Conservation (phyloP, 768 basidiomycete species). For the Trichaptum fuscoviolaceum region DNA sequence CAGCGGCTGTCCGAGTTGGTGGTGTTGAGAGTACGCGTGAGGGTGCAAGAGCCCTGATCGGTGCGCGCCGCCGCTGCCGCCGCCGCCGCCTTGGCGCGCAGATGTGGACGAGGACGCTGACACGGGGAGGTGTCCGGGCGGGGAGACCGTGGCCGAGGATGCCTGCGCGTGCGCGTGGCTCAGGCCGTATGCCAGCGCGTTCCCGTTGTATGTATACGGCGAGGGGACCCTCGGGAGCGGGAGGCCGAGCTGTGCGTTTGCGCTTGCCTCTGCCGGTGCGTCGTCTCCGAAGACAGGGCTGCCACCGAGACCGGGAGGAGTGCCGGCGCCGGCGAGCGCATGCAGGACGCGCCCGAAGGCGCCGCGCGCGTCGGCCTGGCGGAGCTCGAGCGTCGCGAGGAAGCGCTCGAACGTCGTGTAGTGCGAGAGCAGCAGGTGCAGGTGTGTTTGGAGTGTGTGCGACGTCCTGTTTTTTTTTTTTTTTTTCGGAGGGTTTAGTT, state of each 20-base stretch:
- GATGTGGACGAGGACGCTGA: too few relatives aligned
- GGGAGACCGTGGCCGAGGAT: too few relatives aligned
- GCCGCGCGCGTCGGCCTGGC: constrained; percentile 44
- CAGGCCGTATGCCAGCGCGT: too few relatives aligned
- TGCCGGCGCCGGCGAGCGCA: constrained; percentile 31
- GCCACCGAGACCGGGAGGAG: too few relatives aligned
- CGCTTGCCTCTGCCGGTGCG: too few relatives aligned
- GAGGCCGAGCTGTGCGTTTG: neutral
- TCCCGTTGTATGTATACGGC: neutral
- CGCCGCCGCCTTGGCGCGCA: too few relatives aligned
- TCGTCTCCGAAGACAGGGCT: too few relatives aligned
- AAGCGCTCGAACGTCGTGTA: constrained; percentile 50
- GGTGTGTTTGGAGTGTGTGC: constrained; percentile 50
- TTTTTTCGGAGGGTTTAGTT: too few relatives aligned
- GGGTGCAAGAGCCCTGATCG: neutral
- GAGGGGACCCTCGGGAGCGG: neutral
- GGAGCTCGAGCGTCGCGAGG: constrained; percentile 39
- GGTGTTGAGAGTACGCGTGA: neutral
- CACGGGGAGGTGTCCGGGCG: too few relatives aligned
- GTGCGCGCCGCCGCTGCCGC: too few relatives aligned
- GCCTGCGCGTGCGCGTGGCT: too few relatives aligned
- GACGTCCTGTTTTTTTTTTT: constrained; percentile 21
- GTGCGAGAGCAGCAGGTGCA: constrained; percentile 37
- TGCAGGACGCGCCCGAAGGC: constrained; percentile 43
- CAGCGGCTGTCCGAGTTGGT: constrained; percentile 1